Evolutionary conservation across 202 grass and related monocot genomes (phyloP).

Genomic region (Setaria viridis): DNA sequence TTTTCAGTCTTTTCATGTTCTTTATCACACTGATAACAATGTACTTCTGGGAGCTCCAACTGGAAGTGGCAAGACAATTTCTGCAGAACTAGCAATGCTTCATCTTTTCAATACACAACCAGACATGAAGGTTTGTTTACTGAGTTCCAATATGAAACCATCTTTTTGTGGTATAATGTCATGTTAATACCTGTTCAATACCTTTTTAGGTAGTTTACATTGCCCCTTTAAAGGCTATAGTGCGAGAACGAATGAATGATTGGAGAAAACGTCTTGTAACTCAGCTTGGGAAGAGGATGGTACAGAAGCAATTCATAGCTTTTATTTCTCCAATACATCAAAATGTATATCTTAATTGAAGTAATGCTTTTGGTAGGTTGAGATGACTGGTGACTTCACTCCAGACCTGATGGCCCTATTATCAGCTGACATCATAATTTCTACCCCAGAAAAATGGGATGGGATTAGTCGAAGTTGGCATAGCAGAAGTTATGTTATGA

Average conservation of each 20-base stretch:
- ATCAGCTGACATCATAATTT: constrained; percentile 98
- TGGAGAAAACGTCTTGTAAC: constrained; percentile 85
- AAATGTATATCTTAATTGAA: constrained; percentile 26
- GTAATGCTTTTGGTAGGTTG: constrained; percentile 66
- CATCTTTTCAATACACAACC: constrained; percentile 95
- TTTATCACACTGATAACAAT: constrained; percentile 89
- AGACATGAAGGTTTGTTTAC: constrained; percentile 84
- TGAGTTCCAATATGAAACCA: constrained; percentile 27
- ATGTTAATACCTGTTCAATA: constrained; percentile 34
- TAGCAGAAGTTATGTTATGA: constrained; percentile 99
- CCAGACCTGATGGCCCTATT: constrained; percentile 91
- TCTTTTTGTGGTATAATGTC: constrained; percentile 3
- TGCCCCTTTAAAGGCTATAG: constrained; percentile 94
- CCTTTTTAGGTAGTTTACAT: constrained; percentile 88
- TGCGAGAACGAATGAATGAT: constrained; percentile 97
- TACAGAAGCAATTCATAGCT: constrained; percentile 36
- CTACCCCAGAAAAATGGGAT: constrained; percentile 99
- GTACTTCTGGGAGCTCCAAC: constrained; percentile 97
- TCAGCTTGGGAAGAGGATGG: constrained; percentile 97
- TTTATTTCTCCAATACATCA: constrained; percentile 28
- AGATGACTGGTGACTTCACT: constrained; percentile 99
- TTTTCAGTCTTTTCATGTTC: constrained; percentile 90
- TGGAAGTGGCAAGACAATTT: constrained; percentile 97
- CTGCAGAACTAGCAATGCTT: constrained; percentile 94
- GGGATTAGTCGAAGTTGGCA: constrained; percentile 97